phyloP scores from a whole-genome alignment of 2,329 filamentous ascomycete genomes.

The Aspergillus sp. region DNA sequence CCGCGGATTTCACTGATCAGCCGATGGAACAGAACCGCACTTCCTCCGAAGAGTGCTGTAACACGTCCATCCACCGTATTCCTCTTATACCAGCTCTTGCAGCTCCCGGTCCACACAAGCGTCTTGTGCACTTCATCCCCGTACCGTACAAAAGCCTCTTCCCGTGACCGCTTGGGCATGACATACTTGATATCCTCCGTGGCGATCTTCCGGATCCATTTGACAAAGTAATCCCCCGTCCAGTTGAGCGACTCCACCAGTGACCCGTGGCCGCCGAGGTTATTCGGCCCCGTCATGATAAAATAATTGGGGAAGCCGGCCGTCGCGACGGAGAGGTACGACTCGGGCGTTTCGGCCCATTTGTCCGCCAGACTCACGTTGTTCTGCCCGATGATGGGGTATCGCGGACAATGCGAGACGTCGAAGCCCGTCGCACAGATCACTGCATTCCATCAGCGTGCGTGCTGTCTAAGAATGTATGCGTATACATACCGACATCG shows the following conservation, averaged over 20 bases:
- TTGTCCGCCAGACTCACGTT: constrained; percentile 21
- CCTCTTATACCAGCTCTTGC: constrained; percentile 56
- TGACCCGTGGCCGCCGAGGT: constrained; percentile 28
- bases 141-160: constrained; percentile 50
- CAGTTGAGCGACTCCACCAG: constrained; percentile 22
- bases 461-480: neutral
- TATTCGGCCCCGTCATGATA: constrained; percentile 31
- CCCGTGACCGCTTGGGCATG: constrained; percentile 43
- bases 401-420: constrained; percentile 36
- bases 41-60: constrained; percentile 47
- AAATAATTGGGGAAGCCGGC: constrained; percentile 32
- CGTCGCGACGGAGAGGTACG: constrained; percentile 26
- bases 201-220: constrained; percentile 32
- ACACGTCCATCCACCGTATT: constrained; percentile 44
- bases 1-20: constrained; percentile 40
- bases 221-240: constrained; percentile 30
- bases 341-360: constrained; percentile 24
- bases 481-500: constrained; percentile 14
- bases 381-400: constrained; percentile 31
- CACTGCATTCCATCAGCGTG: constrained; percentile 2
- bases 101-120: constrained; percentile 30
- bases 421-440: constrained; percentile 44
- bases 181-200: constrained; percentile 29
- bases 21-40: constrained; percentile 38
- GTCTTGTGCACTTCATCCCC: constrained; percentile 49